These are phyloP conservation scores for Eucalyptus viminalis DNA, from an alignment of 345 rosid species.

Conservation along the genomic window DNA sequence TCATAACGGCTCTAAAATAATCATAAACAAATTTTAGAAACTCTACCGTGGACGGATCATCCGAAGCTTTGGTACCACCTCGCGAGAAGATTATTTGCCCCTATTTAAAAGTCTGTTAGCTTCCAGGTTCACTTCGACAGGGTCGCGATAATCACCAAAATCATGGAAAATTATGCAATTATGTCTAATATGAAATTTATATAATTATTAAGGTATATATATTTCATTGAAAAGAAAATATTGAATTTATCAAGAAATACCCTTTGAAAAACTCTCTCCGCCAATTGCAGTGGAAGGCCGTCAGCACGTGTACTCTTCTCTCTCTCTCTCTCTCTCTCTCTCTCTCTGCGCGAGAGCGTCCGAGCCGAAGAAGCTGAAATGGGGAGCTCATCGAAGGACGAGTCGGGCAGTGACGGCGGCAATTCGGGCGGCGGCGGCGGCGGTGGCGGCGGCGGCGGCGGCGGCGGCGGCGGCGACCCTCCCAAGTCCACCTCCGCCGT, in stretches of 20 bases:
- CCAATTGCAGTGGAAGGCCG: neutral
- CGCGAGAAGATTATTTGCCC: neutral
- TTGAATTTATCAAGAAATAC: neutral
- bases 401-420: constrained; percentile 54
- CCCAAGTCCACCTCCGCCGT: constrained; percentile 38
- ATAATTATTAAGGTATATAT: neutral
- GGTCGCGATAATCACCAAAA: neutral
- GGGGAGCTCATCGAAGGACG: constrained; percentile 85
- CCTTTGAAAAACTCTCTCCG: neutral
- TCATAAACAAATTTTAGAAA: neutral
- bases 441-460: constrained; percentile 54
- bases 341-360: neutral
- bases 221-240: neutral
- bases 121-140: neutral
- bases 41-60: fast-evolving
- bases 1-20: neutral
- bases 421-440: constrained; percentile 73
- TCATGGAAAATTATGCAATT: neutral
- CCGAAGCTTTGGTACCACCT: neutral
- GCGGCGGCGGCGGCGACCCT: constrained; percentile 58
- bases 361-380: constrained; percentile 3
- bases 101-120: neutral
- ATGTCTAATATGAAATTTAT: neutral
- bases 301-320: neutral
- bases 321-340: neutral